These are phyloP conservation scores for Rubroboletus pulcherrimus DNA, from an alignment of 768 basidiomycete species.

Conservation along the genomic window DNA sequence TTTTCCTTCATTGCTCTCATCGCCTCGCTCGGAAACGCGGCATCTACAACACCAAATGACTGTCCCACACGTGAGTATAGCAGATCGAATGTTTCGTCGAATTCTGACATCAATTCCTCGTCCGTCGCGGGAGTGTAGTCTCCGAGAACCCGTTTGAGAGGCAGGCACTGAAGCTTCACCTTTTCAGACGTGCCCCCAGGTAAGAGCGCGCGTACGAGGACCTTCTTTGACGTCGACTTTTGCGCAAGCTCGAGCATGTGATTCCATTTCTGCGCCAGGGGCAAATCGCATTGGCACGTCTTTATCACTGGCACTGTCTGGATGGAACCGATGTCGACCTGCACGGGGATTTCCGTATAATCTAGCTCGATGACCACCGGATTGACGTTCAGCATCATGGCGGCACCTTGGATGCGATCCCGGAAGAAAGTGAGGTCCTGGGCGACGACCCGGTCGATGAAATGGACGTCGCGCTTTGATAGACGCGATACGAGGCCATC, in stretches of 20 bases:
- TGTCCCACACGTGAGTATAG: constrained; percentile 23
- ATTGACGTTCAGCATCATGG: background rate
- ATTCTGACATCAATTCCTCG: constrained; percentile 17
- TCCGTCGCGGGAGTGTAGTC: constrained; percentile 2
- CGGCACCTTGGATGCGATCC: constrained; percentile 16
- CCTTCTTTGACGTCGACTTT: constrained; percentile 15
- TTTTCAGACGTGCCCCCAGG: constrained; percentile 23
- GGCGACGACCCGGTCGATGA: constrained; percentile 24
- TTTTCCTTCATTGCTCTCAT: constrained; percentile 13
- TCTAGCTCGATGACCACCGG: constrained; percentile 26
- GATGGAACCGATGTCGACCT: constrained; percentile 16
- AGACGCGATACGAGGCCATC: constrained; percentile 22
- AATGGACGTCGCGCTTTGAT: constrained; percentile 21
- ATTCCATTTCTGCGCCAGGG: constrained; percentile 24
- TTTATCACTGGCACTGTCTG: constrained; percentile 4
- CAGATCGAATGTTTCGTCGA: constrained; percentile 22
- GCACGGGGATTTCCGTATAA: constrained; percentile 20
- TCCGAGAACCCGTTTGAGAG: constrained; percentile 18
- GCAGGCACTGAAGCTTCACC: constrained; percentile 25
- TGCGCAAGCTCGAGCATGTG: constrained; percentile 28
- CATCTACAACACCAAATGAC: constrained; percentile 19
- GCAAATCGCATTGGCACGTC: constrained; percentile 22
- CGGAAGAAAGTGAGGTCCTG: constrained; percentile 15
- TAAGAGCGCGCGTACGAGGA: constrained; percentile 29
- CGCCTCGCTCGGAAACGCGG: constrained; percentile 21